Base-by-base conservation (phyloP, 2,329 filamentous ascomycete genomes). In the Byssochlamys sp. region DNA sequence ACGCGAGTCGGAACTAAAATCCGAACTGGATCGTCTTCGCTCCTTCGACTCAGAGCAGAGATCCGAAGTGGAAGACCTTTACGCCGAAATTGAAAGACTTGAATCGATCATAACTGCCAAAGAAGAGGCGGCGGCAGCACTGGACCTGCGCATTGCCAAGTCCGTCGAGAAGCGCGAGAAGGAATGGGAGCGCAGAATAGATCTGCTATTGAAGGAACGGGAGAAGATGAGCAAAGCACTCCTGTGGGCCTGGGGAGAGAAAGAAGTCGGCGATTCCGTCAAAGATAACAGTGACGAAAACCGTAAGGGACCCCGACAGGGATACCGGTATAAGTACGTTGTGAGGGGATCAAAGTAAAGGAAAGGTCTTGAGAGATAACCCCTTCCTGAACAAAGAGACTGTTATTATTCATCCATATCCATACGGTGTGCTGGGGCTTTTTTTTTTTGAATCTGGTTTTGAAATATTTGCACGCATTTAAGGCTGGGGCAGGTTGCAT, bases 161-260 rank as follows among this genome's bases (percentile, higher is more conserved):
- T 73, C 73, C 0, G 67, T 75, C 12, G 72, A 75, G 53, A 74
- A 73, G 60, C 69, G 74, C 33, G 75, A 77, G 62, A 69, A 70
- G 26, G 73, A 74, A 55, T 77, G 75, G 75, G 69, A 75, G 57
- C 66, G 70, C 0, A 70, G 75, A 4, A 66, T 75, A 2, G 69
- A 76, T 53, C 59, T 74, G 11, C 61, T 77, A 6, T 69, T 77
- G 10, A 71, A 69, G 57, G 75, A 76, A 48, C 65, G 73, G 9
- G 73, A 76, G 27, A 65, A 66, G 29, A 73, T 76, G 71, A 66
- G 67, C 2, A 73, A 72, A 50, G 71, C 68, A 5, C 64, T 76
- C 53, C 66, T 76, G 68, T 69, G 67, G 67, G 65, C 64, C 2
- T 75, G 72, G 72, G 73, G 73, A 0, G 72, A 76, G 62, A 73